Evolutionary conservation across 225 moss, liverwort and hornwort species (phyloP), one percentile per base, ranked within the genome.

Genomic region (Rhytidiadelphus loreus): DNA sequence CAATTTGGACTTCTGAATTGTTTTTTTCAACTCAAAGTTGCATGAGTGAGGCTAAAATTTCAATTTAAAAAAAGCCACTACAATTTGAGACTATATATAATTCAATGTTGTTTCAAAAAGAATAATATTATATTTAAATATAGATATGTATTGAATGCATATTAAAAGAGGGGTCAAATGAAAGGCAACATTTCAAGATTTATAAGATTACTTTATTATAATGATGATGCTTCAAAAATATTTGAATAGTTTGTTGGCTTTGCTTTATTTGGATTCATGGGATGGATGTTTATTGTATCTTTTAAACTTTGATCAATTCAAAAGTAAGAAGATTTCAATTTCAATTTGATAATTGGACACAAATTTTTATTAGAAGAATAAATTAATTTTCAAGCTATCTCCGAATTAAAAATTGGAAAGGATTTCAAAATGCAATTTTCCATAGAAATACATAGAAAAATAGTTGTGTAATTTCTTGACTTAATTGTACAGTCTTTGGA

Each of bases 391-490:
- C 3, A 32, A 12, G 1, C 17, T 19, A 11, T 48, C 9, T 73
- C 7, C 1, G 19, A 48, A 33, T 23, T 22, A 0, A 11, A 35
- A 13, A 1, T 35, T 2, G 2, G 35, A 35, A 52, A 13, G 5
- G 33, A 1, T 1, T 4, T 13, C 1, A 13, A 13, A 53, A 52
- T 76, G 5, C 0, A 5, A 0, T 76, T 52, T 23, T 53, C 22
- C 24, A 37, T 15, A 55, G 4, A 15, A 0, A 37, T 37, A 2
- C 4, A 35, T 23, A 77, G 24, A 53, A 55, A 35, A 77, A 22
- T 52, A 53, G 9, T 24, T 3, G 0, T 37, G 0, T 3, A 37
- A 14, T 37, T 23, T 77, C 2, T 50, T 22, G 46, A 32, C 7
- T 48, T 50, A 3, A 33, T 32, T 75, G 4, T 20, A 2, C 1